Evolutionary conservation across 257 asterid species (phyloP), one percentile per base, ranked within the genome.

Genomic region (Nicotiana paniculata): DNA sequence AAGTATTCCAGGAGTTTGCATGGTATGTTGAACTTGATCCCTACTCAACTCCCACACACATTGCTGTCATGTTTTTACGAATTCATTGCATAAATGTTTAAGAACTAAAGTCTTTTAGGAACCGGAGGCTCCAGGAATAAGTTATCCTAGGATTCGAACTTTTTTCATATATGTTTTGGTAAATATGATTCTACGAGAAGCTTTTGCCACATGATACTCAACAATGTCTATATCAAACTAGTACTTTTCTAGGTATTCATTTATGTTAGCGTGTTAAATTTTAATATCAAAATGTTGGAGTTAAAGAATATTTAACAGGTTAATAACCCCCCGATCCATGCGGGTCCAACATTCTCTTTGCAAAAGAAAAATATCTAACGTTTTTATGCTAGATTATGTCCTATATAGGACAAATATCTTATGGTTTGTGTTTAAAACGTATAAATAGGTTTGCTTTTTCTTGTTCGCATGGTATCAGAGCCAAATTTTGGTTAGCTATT

Each of bases 1-100:
- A 93, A 91, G 88, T 96, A 94, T 89, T 96, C 99, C 5, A 93
- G 86, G 89, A 93, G 97, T 88, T 93, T 91, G 78, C 97, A 96
- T 85, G 98, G 98, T 94, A 87, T 35, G 85, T 51, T 26, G 46
- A 13, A 51, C 80, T 51, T 75, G 9, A 51, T 2, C 43, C 46
- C 62, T 37, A 3, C 62, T 0, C 43, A 9, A 6, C 30, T 30
- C 35, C 58, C 58, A 9, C 55, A 1, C 59, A 26, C 63, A 2
- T 75, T 15, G 17, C 63, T 75, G 46, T 75, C 80, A 8, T 48
- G 28, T 24, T 72, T 0, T 51, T 51, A 28, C 28, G 9, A 51
- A 16, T 75, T 7, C 63, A 7, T 75, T 28, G 28, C 80, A 37
- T 13, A 15, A 53, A 26, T 26, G 37, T 48, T 26, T 26, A 13